Base-by-base conservation (phyloP, 768 basidiomycete species). In the Naganishia antarctica region DNA sequence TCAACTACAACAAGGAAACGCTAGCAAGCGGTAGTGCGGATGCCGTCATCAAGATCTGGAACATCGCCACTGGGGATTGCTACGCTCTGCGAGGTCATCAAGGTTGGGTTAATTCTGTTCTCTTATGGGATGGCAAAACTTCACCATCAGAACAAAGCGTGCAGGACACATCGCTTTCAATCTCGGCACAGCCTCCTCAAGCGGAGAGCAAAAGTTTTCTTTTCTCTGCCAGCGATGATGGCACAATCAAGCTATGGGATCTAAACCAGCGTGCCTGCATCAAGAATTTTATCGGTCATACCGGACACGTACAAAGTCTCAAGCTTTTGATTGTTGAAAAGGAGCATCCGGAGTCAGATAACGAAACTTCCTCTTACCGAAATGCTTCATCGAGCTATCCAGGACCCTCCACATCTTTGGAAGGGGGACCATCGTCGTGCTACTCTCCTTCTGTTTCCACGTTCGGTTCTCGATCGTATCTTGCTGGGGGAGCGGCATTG, bases 41-140 rank as follows among this genome's bases (percentile, higher is more conserved):
- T 77, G 82, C 86, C n/a, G 96, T 92, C 1, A 87, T 99, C 80
- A 90, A 88, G 65, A 72, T 79, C 40, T 80, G 79, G 77, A 96
- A 98, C 77, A 84, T 93, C 74, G 85, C 87, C 45, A 91, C 88
- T 0, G 90, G 90, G 47, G 88, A 88, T 61, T 90, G 91, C 34
- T 97, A 96, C 78, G 89, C 90, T 12, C 81, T 99, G 51, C 84
- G 91, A 11, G 96, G 96, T 2, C 96, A 99, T 73, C 81, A 81
- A 34, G 92, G 98, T 72, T 96, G 96, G 92, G 93, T 99, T 64
- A 98, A 98, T 74, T 82, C 90, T 2, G 94, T 99, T 23, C 84
- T 87, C 69, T 79, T 99, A 37, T 99, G 96, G 94, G 91, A 97
- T 68, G 74, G 79, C 61, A 75, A 78, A 45, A 69, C 79, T 73